phyloP scores from a whole-genome alignment of 225 moss, liverwort and hornwort species.

The Physcomitrellopsis africana region DNA sequence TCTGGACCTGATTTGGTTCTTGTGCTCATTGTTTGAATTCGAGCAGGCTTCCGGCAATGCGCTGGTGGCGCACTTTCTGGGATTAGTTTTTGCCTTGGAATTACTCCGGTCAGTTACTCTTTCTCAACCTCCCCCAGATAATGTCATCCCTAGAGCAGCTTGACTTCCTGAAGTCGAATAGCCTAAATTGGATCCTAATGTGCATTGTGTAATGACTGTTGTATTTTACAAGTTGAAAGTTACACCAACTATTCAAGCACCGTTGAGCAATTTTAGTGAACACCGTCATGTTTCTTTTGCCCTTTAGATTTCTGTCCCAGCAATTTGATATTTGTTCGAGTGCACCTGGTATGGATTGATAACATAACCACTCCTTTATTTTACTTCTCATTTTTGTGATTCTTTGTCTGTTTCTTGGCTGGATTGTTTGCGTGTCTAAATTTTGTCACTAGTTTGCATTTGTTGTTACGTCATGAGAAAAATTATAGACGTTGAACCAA shows the following conservation, averaged over 20 bases:
- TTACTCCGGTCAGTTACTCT: conserved; percentile 90
- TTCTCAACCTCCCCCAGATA: conserved; percentile 91
- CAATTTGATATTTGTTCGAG: conserved; percentile 18
- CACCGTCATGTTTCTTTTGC: conserved; percentile 9
- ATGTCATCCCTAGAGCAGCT: conserved; percentile 78
- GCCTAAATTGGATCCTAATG: conserved; percentile 2
- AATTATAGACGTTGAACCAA: neutral
- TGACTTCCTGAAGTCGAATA: conserved; percentile 26
- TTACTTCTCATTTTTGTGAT: neutral
- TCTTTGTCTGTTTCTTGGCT: conserved; percentile 1
- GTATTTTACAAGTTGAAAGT: conserved; percentile 30
- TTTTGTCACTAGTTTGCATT: neutral
- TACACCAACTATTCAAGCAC: conserved; percentile 31
- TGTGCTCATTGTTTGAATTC: conserved; percentile 27
- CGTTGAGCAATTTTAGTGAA: conserved; percentile 17
- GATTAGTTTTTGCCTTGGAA: conserved; percentile 86
- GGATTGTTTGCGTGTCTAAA: neutral
- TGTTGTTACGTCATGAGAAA: neutral
- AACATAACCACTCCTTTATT: conserved; percentile 19
- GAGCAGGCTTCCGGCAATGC: conserved; percentile 95
- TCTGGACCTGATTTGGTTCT: conserved; percentile 21
- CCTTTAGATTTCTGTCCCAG: conserved; percentile 8
- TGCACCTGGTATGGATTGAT: conserved; percentile 9
- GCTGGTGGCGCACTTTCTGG: conserved; percentile 85
- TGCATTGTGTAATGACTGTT: conserved; percentile 20